These are phyloP conservation scores for Candida ficus DNA, from an alignment of 805 yeast species.

Conservation along the genomic window DNA sequence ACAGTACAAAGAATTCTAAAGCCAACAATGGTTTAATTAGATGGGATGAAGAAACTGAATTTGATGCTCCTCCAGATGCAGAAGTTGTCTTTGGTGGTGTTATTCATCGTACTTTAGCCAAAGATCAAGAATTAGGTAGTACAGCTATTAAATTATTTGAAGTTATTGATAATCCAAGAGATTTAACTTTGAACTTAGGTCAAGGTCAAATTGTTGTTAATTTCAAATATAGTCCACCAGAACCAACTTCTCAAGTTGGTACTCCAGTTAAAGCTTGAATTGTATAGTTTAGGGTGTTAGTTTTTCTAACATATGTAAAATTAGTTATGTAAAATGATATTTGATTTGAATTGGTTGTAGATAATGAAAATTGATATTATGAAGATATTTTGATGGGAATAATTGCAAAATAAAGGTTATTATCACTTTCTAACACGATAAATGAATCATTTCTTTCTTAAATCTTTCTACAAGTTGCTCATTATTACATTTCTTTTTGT, in stretches of 20 bases:
- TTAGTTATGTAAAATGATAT: too few species aligned
- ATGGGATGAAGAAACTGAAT: conserved; percentile 63
- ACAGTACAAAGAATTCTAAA: conserved; percentile 59
- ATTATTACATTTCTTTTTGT: too few species aligned
- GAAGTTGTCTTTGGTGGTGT: conserved; percentile 54
- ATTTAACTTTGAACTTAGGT: conserved; percentile 33
- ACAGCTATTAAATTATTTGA: conserved; percentile 49
- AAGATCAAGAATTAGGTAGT: conserved; percentile 58
- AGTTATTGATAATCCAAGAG: conserved; percentile 40
- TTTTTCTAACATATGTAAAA: neutral
- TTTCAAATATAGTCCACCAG: conserved; percentile 32
- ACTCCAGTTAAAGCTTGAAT: conserved; percentile 14
- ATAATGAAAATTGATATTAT: too few species aligned
- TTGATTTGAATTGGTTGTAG: too few species aligned
- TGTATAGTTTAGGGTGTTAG: neutral
- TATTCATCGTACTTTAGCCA: conserved; percentile 70
- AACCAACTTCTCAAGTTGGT: conserved; percentile 12
- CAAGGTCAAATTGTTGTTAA: conserved; percentile 39
- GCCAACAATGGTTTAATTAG: conserved; percentile 38
- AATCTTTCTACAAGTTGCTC: too few species aligned
- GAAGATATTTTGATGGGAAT: too few species aligned
- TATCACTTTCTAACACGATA: too few species aligned
- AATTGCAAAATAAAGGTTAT: too few species aligned
- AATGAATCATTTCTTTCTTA: too few species aligned
- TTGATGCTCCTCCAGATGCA: conserved; percentile 62